Evolutionary conservation across 306 rosid genomes (phyloP).

Genomic region (Vigna nakashimae): DNA sequence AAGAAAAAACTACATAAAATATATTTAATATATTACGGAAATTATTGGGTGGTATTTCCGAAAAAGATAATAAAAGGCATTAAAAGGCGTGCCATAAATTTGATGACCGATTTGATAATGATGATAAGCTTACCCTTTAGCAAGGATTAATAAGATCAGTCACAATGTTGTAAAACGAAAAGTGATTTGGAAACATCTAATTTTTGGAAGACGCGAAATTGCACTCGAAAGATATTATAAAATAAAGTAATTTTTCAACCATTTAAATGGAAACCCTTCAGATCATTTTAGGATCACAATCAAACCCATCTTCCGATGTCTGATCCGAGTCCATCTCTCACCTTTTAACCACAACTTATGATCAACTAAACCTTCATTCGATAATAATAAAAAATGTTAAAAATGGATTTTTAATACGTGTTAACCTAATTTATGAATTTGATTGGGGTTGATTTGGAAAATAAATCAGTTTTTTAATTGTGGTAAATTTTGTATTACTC

Average conservation of each 20-base stretch:
- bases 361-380: too few relatives aligned
- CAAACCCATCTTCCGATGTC: too few relatives aligned
- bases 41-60: not conserved
- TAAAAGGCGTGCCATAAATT: not conserved
- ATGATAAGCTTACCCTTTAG: not conserved
- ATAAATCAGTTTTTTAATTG: too few relatives aligned
- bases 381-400: too few relatives aligned
- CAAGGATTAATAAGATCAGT: not conserved
- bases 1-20: not conserved
- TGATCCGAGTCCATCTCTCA: too few relatives aligned
- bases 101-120: not conserved
- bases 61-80: not conserved
- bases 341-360: too few relatives aligned
- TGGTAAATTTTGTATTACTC: too few relatives aligned
- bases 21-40: not conserved
- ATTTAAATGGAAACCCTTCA: not conserved
- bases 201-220: not conserved
- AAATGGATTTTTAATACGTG: too few relatives aligned
- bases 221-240: not conserved
- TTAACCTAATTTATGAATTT: too few relatives aligned
- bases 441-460: too few relatives aligned
- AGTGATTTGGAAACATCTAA: not conserved
- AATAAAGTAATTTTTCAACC: not conserved
- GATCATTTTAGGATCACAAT: too few relatives aligned
- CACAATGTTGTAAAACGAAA: not conserved